Evolutionary conservation across 768 basidiomycete genomes (phyloP).

Genomic region (Suillus paluster): DNA sequence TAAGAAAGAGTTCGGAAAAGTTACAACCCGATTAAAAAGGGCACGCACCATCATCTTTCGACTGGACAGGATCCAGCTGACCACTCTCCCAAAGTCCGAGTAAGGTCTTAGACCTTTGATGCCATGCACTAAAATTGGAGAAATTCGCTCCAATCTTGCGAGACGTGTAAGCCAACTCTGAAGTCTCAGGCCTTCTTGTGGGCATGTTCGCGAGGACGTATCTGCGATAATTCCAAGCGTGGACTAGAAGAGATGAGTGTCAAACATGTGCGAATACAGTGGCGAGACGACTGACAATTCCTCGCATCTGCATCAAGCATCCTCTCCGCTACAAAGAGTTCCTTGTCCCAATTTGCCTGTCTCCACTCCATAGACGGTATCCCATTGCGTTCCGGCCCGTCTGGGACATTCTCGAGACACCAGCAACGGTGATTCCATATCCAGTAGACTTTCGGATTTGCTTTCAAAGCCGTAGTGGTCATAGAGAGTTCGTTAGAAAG

Average conservation of each 20-base stretch:
- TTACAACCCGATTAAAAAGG: not conserved
- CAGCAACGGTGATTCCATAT: slow-evolving; percentile 98
- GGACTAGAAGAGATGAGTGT: slow-evolving; percentile 57
- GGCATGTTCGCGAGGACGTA: slow-evolving; percentile 81
- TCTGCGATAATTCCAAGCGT: slow-evolving; percentile 93
- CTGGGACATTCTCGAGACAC: slow-evolving; percentile 89
- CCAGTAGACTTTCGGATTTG: slow-evolving; percentile 95
- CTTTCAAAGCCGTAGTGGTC: slow-evolving; percentile 80
- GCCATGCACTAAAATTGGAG: slow-evolving; percentile 99
- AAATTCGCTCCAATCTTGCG: slow-evolving; percentile 93
- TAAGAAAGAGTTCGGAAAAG: not conserved
- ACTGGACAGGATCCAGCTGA: slow-evolving; percentile 53
- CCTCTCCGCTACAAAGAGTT: slow-evolving; percentile 87
- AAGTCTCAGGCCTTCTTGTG: slow-evolving; percentile 50
- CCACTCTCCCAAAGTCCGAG: slow-evolving; percentile 65
- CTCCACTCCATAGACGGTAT: slow-evolving; percentile 68
- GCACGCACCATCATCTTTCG: slow-evolving; percentile 69
- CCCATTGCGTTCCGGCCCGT: slow-evolving; percentile 57
- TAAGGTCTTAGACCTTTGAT: slow-evolving; percentile 89
- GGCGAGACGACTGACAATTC: slow-evolving; percentile 70
- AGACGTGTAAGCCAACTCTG: slow-evolving; percentile 87
- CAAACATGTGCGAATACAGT: slow-evolving; percentile 6
- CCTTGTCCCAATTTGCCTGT: slow-evolving; percentile 79
- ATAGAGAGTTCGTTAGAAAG: slow-evolving; percentile 77
- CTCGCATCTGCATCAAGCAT: slow-evolving; percentile 91